These are phyloP conservation scores for Artomyces pyxidatus DNA, from an alignment of 768 basidiomycete species.

Conservation along the genomic window DNA sequence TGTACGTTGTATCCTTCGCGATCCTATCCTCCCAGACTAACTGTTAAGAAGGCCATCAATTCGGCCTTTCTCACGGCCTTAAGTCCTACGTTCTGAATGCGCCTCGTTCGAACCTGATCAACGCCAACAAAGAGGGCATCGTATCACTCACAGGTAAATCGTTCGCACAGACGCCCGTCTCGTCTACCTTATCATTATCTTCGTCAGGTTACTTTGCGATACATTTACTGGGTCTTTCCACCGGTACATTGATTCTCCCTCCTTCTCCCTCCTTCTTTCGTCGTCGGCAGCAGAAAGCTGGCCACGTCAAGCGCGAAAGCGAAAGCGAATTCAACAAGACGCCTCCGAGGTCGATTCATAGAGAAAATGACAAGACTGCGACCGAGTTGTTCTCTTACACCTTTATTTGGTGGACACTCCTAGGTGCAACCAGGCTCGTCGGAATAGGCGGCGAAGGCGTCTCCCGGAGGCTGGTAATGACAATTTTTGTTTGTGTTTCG, in stretches of 20 bases:
- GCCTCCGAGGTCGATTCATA: constrained; percentile 22
- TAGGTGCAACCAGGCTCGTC: constrained; percentile 31
- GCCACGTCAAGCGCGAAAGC: constrained; percentile 6
- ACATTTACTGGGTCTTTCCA: constrained; percentile 77
- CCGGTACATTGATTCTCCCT: constrained; percentile 75
- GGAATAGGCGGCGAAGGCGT: constrained; percentile 32
- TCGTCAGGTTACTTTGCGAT: constrained; percentile 78
- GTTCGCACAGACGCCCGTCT: not conserved
- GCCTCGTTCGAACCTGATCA: constrained; percentile 55
- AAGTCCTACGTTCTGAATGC: constrained; percentile 58
- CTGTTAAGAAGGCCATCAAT: constrained; percentile 57
- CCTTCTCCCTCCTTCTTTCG: constrained; percentile 69
- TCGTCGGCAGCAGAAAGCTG: constrained; percentile 34
- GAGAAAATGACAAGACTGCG: constrained; percentile 66
- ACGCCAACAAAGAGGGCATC: constrained; percentile 89
- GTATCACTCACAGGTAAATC: constrained; percentile 56
- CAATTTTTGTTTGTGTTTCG: not conserved
- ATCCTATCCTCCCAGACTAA: not conserved
- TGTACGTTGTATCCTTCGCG: constrained; percentile 29
- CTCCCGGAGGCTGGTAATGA: constrained; percentile 55
- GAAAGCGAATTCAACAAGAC: too few species aligned
- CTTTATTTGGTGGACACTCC: constrained; percentile 66
- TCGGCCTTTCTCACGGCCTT: constrained; percentile 49
- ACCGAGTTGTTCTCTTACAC: constrained; percentile 73
- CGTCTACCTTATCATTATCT: not conserved